phyloP scores from a whole-genome alignment of 2,329 filamentous ascomycete species.

The Hypoxylon sp. region DNA sequence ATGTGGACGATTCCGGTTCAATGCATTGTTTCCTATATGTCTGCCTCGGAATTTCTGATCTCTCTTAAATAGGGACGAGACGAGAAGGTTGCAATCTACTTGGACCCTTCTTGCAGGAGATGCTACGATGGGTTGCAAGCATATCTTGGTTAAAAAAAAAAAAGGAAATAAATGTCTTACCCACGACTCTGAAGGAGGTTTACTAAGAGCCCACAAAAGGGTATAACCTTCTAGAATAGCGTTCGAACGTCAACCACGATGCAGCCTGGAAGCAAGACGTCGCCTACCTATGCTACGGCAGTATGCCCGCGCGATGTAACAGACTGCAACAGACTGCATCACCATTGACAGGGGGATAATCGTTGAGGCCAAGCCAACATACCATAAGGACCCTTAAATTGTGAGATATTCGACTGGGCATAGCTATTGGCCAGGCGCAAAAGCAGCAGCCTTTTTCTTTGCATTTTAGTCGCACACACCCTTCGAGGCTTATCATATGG shows the following conservation, averaged over 20 bases:
- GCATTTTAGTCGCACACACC: constrained; percentile 20
- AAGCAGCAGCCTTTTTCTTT: constrained; percentile 21
- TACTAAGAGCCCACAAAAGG: constrained; percentile 27
- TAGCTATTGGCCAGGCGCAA: constrained; percentile 24
- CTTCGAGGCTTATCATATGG: constrained; percentile 31
- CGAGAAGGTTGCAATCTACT: constrained; percentile 17
- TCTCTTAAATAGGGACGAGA: constrained; percentile 16
- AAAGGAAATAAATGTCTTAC: constrained; percentile 21
- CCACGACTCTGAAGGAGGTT: constrained; percentile 16
- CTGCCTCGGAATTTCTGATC: constrained; percentile 2
- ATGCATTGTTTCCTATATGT: constrained; percentile 28
- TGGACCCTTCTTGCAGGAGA: constrained; percentile 32
- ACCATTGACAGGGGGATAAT: constrained; percentile 4
- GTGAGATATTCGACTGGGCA: constrained; percentile 23
- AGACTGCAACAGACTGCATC: neutral
- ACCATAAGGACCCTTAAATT: constrained; percentile 34
- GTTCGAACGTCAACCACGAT: constrained; percentile 29
- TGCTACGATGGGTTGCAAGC: constrained; percentile 28
- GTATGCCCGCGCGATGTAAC: constrained; percentile 28
- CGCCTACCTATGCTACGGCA: constrained; percentile 22
- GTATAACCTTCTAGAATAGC: constrained; percentile 36
- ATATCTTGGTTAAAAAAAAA: no score
- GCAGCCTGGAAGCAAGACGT: constrained; percentile 28
- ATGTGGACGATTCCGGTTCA: constrained; percentile 31
- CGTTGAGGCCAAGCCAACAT: constrained; percentile 35